These are phyloP conservation scores for Schizophyllum amplum DNA, from an alignment of 1,284 basidiomycete species.

Conservation along the genomic window DNA sequence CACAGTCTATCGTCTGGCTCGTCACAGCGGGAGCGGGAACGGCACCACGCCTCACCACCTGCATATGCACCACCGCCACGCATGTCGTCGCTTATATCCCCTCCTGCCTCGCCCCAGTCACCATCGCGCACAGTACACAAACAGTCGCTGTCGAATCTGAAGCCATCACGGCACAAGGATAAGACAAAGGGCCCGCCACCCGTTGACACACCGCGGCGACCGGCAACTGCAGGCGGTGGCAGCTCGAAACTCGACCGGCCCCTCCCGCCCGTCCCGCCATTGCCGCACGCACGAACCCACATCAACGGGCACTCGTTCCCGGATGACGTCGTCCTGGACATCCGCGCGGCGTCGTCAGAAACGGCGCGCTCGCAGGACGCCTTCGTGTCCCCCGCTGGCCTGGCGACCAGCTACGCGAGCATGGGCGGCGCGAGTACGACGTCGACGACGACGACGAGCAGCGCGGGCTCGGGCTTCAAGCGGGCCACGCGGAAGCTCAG, in stretches of 20 bases:
- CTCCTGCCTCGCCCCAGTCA: constrained; percentile 1
- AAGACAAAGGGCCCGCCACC: constrained; percentile 9
- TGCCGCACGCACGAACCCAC: constrained; percentile 5
- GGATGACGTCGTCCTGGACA: constrained; percentile 3
- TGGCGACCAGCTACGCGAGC: constrained; percentile 20
- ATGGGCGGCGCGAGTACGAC: constrained; percentile 19
- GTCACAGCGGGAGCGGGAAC: constrained; percentile 7
- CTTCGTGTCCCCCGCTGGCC: constrained; percentile 17
- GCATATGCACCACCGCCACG: constrained; percentile 3
- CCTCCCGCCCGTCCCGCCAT: constrained; percentile 16
- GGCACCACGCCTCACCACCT: constrained; percentile 5
- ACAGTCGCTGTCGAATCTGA: constrained; percentile 12
- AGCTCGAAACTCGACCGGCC: constrained; percentile 7
- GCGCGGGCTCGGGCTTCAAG: constrained; percentile 23
- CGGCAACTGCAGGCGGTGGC: constrained; percentile 10
- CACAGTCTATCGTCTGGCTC: constrained; percentile 11
- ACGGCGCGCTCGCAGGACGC: constrained; percentile 4
- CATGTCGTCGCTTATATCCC: constrained; percentile 2
- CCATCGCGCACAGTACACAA: constrained; percentile 7
- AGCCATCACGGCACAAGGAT: constrained; percentile 6
- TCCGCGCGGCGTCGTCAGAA: constrained; percentile 7
- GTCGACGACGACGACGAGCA: constrained; percentile 16
- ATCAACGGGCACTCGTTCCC: constrained; percentile 6
- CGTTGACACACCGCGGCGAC: constrained; percentile 5
- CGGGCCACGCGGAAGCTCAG: constrained; percentile 60